Evolutionary conservation across 495 filamentous ascomycete species (phyloP), one percentile per base, ranked within the genome.

Genomic region (Elasticomyces elasticus): DNA sequence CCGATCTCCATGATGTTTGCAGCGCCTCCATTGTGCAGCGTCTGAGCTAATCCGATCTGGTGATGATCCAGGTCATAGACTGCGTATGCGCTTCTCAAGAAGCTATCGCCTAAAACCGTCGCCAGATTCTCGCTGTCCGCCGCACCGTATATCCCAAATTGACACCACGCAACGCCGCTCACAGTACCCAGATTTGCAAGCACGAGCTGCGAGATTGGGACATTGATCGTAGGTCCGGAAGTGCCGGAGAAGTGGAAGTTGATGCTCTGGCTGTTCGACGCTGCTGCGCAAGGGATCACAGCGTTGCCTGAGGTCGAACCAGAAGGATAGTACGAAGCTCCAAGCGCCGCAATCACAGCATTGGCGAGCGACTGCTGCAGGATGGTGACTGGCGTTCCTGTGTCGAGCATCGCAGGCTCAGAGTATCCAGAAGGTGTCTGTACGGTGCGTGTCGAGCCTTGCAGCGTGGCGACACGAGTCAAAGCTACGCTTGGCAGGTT

Each of bases 41-140:
- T 46, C 31, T 56, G 54, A 15, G 54, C 54, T 20, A 56, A 19
- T 9, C 54, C 46, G 12, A 56, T 25, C 7, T 23, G 17, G n/a
- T 41, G 12, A 1, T 20, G 15, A 7, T 55, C 51, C 2, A 62
- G 31, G 45, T 62, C 56, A 51, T 52, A 62, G 1, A 62, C 51
- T 23, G 54, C 56, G 52, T 62, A 62, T 19, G 56, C 56, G 23
- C 40, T 55, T 13, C 56, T 52, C 27, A 62, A 48, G 30, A 62
- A 62, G 24, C 47, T 55, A 31, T 56, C 56, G 24, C 60, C 40
- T 31, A 58, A 12, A n/a, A 50, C 51, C 24, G 57, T 58, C 13
- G 49, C 48, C 25, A 31, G 28, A n/a, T 20, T 44, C 13, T 28
- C 55, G n/a, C 12, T 26, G 3, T 17, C 12, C 20, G 31, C 47